phyloP scores from a whole-genome alignment of 768 basidiomycete genomes.

The Suillus americanus region DNA sequence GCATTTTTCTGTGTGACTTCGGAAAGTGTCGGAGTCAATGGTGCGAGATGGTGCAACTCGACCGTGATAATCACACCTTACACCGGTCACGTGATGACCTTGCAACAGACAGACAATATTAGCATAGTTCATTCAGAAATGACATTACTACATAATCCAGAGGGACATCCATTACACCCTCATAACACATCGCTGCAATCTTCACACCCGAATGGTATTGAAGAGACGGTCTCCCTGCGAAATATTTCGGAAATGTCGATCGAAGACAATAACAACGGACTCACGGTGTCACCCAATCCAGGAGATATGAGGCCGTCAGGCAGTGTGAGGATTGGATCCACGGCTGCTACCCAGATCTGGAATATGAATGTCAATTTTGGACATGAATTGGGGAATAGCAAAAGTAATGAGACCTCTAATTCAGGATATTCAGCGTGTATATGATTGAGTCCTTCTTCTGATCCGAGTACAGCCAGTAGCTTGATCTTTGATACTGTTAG shows the following conservation, averaged over 20 bases:
- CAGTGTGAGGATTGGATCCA: slow-evolving; percentile 75
- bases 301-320: slow-evolving; percentile 80
- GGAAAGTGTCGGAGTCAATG: not conserved
- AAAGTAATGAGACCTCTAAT: slow-evolving; percentile 59
- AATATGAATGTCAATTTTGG: slow-evolving; percentile 5
- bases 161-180: not conserved
- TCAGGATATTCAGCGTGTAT: slow-evolving; percentile 71
- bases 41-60: slow-evolving; percentile 27
- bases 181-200: not conserved
- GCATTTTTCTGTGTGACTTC: slow-evolving; percentile 4
- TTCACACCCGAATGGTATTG: slow-evolving; percentile 57
- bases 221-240: slow-evolving; percentile 81
- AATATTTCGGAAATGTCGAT: slow-evolving; percentile 3
- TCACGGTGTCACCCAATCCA: slow-evolving; percentile 86
- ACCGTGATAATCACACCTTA: slow-evolving; percentile 28
- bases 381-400: not conserved
- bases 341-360: slow-evolving; percentile 85
- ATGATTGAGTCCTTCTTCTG: slow-evolving; percentile 66
- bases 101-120: not conserved
- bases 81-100: slow-evolving; percentile 26
- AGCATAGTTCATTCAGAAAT: not conserved
- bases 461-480: slow-evolving; percentile 79
- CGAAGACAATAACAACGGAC: slow-evolving; percentile 26
- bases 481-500: slow-evolving; percentile 67
- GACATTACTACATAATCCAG: slow-evolving; percentile 2